A percentile compares a stretch with the other conserved stretches of the same genome.
These are phyloP conservation scores for Amanita jacksonii DNA, from an alignment of 768 basidiomycete genomes.

Conservation along the genomic window DNA sequence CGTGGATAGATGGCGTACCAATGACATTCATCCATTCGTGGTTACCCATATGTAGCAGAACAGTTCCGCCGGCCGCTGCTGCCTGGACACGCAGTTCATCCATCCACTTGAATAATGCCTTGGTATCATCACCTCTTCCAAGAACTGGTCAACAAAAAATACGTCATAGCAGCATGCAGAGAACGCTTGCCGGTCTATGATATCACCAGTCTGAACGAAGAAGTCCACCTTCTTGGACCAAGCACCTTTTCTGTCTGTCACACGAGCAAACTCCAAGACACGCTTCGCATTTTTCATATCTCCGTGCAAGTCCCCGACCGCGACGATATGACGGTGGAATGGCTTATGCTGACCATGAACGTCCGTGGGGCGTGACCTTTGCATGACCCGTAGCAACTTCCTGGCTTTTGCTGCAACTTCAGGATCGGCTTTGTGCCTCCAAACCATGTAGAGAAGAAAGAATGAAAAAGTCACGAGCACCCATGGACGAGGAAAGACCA, in stretches of 20 bases:
- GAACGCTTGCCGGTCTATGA: slow-evolving; percentile 67
- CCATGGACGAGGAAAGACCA: too few species aligned
- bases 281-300: slow-evolving; percentile 71
- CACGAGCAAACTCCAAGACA: slow-evolving; percentile 72
- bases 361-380: too few species aligned
- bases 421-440: too few species aligned
- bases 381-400: background rate
- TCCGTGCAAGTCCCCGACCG: slow-evolving; percentile 90
- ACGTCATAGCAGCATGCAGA: background rate
- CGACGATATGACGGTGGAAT: slow-evolving; percentile 57
- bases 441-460: too few species aligned
- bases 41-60: slow-evolving; percentile 81
- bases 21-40: slow-evolving; percentile 96
- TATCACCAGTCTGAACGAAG: slow-evolving; percentile 94
- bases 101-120: slow-evolving; percentile 78
- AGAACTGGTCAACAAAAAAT: background rate
- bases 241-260: slow-evolving; percentile 59
- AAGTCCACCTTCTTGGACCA: slow-evolving; percentile 83
- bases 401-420: too few species aligned
- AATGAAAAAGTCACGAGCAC: too few species aligned
- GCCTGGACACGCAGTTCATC: slow-evolving; percentile 77
- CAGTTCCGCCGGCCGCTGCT: slow-evolving; percentile 49
- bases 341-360: too few species aligned
- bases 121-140: slow-evolving; percentile 75
- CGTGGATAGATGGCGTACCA: slow-evolving; percentile 29